phyloP scores from a whole-genome alignment of 306 rosid genomes.

The Begonia loranthoides region DNA sequence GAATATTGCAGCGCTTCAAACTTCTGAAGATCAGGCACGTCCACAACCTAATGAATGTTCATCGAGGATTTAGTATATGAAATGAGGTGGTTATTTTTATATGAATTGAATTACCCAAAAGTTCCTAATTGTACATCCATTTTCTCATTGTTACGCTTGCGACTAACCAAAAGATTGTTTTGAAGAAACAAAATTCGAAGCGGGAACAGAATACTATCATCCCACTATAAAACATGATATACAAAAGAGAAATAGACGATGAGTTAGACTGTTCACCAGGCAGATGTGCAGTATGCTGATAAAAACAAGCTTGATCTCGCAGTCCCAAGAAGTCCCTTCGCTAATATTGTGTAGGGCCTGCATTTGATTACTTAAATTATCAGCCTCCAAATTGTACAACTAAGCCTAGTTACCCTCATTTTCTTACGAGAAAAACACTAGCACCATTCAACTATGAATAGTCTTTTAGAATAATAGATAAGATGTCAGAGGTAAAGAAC shows the following conservation, averaged over 20 bases:
- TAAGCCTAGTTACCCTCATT: too few species aligned
- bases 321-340: slow-evolving; percentile 78
- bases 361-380: neutral
- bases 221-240: too few species aligned
- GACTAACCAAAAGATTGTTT: too few species aligned
- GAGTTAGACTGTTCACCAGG: slow-evolving; percentile 48
- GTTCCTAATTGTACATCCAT: too few species aligned
- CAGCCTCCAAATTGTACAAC: too few species aligned
- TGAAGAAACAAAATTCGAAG: too few species aligned
- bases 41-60: slow-evolving; percentile 62
- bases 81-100: neutral
- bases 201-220: too few species aligned
- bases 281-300: slow-evolving; percentile 74
- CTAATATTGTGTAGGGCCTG: slow-evolving; percentile 61
- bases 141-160: too few species aligned
- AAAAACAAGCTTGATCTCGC: slow-evolving; percentile 96
- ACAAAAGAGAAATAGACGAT: neutral
- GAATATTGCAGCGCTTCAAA: slow-evolving; percentile 59
- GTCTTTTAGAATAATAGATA: too few species aligned
- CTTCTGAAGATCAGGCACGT: slow-evolving; percentile 67
- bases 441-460: too few species aligned
- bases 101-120: neutral
- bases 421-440: too few species aligned
- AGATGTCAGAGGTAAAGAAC: too few species aligned
- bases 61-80: slow-evolving; percentile 1